A percentile compares a stretch with the other conserved stretches of the same genome.
These are phyloP conservation scores for Phalaenopsis equestris DNA, from an alignment of 106 monocot species.

Conservation along the genomic window DNA sequence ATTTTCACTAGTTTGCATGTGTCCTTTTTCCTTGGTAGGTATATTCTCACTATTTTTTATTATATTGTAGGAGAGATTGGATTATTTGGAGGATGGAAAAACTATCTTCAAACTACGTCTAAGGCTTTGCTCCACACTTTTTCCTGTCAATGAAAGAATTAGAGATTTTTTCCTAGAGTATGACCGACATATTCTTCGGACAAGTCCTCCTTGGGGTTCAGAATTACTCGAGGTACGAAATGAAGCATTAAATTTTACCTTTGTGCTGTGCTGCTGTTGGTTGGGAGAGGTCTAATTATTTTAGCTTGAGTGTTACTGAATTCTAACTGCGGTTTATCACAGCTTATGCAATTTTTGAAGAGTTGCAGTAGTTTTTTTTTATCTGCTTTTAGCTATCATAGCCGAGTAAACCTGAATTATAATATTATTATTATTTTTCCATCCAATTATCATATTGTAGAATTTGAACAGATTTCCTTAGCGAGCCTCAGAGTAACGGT, in stretches of 20 bases:
- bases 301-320: not conserved
- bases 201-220: constrained; percentile 98
- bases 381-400: not conserved
- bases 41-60: constrained; percentile 2
- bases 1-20: not conserved
- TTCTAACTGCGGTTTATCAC: not conserved
- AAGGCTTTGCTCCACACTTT: constrained; percentile 75
- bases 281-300: not conserved
- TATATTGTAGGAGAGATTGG: constrained; percentile 70
- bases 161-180: constrained; percentile 97
- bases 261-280: not conserved
- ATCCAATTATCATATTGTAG: not conserved
- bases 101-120: constrained; percentile 72
- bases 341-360: not conserved
- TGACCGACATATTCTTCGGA: constrained; percentile 84
- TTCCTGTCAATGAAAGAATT: constrained; percentile 88
- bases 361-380: not conserved
- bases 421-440: not conserved
- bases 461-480: not conserved
- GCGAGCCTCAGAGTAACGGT: not conserved
- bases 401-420: not conserved
- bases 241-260: not conserved
- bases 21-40: not conserved
- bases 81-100: constrained; percentile 98
- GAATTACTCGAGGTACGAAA: constrained; percentile 89